These are phyloP conservation scores for Nothopassalora personata DNA, from an alignment of 2,329 filamentous ascomycete genomes.

Conservation along the genomic window DNA sequence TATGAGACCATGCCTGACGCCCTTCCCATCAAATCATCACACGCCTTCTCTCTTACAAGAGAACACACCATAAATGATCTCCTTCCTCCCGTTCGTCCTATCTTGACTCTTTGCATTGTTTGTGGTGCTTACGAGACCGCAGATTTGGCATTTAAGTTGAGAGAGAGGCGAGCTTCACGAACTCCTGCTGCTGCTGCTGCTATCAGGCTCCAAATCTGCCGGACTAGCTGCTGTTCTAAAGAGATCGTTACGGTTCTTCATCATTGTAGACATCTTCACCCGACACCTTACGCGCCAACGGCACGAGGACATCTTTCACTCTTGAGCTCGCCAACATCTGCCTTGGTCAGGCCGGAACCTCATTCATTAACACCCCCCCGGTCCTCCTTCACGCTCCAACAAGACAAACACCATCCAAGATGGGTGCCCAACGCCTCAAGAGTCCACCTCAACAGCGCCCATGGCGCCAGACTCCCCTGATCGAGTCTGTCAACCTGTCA, in stretches of 20 bases:
- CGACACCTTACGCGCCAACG: not conserved
- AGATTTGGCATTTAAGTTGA: not conserved
- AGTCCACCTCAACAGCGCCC: constrained; percentile 35
- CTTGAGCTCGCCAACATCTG: not conserved
- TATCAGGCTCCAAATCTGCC: not conserved
- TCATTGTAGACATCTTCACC: not conserved
- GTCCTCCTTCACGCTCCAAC: too few species aligned
- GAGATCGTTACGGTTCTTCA: not conserved
- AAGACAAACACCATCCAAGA: not conserved
- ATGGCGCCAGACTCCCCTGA: constrained; percentile 67
- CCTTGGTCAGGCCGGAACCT: not conserved
- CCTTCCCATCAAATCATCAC: not conserved
- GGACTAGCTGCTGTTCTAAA: not conserved
- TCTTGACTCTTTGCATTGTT: not conserved
- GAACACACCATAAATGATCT: not conserved
- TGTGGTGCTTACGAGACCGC: not conserved
- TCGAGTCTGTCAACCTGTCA: constrained; percentile 62
- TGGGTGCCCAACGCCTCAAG: not conserved
- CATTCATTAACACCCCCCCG: too few species aligned
- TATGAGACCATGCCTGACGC: not conserved
- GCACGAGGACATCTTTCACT: not conserved
- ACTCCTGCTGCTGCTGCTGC: not conserved
- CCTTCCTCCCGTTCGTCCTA: constrained; percentile 1
- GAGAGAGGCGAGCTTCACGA: not conserved
- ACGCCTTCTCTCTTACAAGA: not conserved